Percentiles rank a stretch among this genome's conserved stretches.
Conservation (phyloP, 1,284 basidiomycete genomes). For the Apiotrichum laibachii region DNA sequence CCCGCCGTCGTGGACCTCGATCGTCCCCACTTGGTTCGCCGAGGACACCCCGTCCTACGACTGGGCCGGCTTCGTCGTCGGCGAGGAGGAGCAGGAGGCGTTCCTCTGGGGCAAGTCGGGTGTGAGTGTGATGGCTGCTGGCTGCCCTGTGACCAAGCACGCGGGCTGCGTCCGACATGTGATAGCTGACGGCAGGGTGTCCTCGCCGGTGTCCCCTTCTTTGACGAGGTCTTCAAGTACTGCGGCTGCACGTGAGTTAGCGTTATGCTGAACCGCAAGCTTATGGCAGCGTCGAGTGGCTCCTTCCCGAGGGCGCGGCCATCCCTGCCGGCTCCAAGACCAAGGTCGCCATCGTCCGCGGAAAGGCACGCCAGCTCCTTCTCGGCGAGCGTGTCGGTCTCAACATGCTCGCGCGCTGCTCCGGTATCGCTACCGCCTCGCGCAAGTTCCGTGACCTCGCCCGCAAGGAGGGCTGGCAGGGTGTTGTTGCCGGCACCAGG, state of each 20-base stretch:
- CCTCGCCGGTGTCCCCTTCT: conserved; percentile 92
- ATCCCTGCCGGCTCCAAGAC: conserved; percentile 63
- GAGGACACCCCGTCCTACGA: conserved; percentile 97
- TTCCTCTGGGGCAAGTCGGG: conserved; percentile 73
- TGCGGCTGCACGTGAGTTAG: conserved; percentile 78
- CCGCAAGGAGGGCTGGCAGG: conserved; percentile 72
- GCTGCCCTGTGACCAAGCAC: no score
- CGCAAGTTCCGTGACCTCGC: conserved; percentile 78
- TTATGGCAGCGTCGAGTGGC: conserved; percentile 79
- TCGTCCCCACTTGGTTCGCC: conserved; percentile 77
- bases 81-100: conserved; percentile 81
- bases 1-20: conserved; percentile 84
- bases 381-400: conserved; percentile 92
- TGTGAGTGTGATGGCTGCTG: conserved; percentile 27
- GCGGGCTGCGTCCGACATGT: no score
- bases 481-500: conserved; percentile 89
- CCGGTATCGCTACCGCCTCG: conserved; percentile 92
- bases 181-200: conserved; percentile 59
- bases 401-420: conserved; percentile 91
- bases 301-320: conserved; percentile 78
- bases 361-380: conserved; percentile 83
- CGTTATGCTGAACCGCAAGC: not conserved
- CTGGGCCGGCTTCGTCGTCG: conserved; percentile 95
- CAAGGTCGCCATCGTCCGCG: conserved; percentile 87
- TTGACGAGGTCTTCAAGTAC: conserved; percentile 87